Conservation (phyloP, 495 filamentous ascomycete genomes). For the Penicillium alfredii region DNA sequence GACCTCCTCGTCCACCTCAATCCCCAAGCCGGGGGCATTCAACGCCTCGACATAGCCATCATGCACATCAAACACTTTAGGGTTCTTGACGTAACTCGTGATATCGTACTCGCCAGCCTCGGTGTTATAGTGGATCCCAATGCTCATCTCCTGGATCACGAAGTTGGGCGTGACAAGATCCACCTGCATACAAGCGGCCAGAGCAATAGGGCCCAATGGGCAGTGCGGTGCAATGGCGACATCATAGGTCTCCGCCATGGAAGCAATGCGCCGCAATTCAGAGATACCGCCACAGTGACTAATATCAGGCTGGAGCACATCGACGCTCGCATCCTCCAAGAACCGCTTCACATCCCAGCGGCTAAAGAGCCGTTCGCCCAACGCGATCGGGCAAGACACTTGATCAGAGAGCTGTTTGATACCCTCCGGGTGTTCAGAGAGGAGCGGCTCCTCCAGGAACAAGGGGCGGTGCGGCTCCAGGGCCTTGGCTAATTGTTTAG, state of each 20-base stretch:
- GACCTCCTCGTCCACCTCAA: constrained; percentile 65
- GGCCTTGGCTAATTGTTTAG: constrained; percentile 66
- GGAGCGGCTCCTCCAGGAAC: constrained; percentile 76
- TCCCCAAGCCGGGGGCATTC: constrained; percentile 61
- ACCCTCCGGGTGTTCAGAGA: constrained; percentile 64
- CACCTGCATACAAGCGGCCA: constrained; percentile 69
- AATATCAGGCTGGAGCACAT: constrained; percentile 73
- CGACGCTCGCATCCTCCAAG: constrained; percentile 61
- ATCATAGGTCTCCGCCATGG: constrained; percentile 73
- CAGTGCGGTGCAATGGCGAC: constrained; percentile 74
- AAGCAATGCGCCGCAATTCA: constrained; percentile 63
- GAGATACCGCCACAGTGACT: constrained; percentile 72
- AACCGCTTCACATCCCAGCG: constrained; percentile 75
- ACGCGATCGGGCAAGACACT: constrained; percentile 63
- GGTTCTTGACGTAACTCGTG: constrained; percentile 59
- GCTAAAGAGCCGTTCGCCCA: constrained; percentile 68
- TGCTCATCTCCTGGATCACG: constrained; percentile 74
- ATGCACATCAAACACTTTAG: constrained; percentile 54
- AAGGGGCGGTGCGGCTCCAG: constrained; percentile 65
- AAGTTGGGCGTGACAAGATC: constrained; percentile 62
- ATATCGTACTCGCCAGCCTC: constrained; percentile 58
- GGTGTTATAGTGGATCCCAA: constrained; percentile 74
- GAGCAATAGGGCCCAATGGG: constrained; percentile 67
- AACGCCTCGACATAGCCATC: constrained; percentile 62
- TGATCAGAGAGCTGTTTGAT: constrained; percentile 59